These are phyloP conservation scores for Rubia yunnanensis DNA, from an alignment of 257 asterid genomes.

Conservation along the genomic window DNA sequence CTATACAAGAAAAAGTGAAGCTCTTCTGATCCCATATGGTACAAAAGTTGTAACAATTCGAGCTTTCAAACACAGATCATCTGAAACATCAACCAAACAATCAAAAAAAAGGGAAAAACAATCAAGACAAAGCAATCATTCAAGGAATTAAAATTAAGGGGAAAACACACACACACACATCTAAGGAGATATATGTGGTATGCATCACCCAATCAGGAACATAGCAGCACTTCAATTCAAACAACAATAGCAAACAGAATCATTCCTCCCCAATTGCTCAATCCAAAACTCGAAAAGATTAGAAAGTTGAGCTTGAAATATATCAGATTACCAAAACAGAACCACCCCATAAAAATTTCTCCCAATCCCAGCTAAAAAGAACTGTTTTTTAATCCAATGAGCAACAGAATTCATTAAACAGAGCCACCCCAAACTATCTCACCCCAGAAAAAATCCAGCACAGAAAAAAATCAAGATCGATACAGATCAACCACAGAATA, in stretches of 20 bases:
- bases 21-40: too few species aligned
- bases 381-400: neutral
- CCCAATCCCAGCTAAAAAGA: neutral
- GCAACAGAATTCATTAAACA: too few species aligned
- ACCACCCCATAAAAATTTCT: neutral
- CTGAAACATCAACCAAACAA: neutral
- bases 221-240: neutral
- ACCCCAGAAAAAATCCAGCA: too few species aligned
- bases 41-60: too few species aligned
- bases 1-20: too few species aligned
- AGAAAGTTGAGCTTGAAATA: neutral
- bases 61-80: neutral
- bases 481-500: constrained; percentile 7
- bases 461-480: too few species aligned
- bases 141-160: neutral
- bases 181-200: too few species aligned
- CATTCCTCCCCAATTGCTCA: too few species aligned
- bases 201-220: neutral
- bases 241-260: neutral
- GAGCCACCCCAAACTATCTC: too few species aligned
- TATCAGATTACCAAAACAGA: neutral
- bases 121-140: too few species aligned
- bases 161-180: neutral
- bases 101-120: too few species aligned
- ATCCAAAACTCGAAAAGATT: too few species aligned